Conservation (phyloP, 2,329 filamentous ascomycete species). For the Fusarium incarnatum region DNA sequence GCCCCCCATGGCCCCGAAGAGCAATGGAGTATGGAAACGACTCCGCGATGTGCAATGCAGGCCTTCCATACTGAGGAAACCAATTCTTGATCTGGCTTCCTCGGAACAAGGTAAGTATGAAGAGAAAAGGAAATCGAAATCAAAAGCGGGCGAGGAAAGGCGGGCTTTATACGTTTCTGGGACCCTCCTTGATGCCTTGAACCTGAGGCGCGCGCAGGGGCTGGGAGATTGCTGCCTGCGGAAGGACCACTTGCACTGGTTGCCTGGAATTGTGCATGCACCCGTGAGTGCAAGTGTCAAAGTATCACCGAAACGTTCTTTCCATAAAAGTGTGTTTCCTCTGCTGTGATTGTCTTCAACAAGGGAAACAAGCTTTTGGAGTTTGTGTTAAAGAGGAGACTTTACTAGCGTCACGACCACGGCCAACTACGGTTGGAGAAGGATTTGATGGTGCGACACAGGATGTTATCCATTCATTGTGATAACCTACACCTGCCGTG, state of each 20-base stretch:
- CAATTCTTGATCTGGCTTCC: slow-evolving; percentile 59
- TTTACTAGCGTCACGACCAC: not conserved
- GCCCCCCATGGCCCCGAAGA: slow-evolving; percentile 66
- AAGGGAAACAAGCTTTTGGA: not conserved
- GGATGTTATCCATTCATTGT: not conserved
- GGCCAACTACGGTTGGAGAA: not conserved
- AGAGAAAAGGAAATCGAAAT: slow-evolving; percentile 53
- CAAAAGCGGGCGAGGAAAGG: slow-evolving; percentile 2
- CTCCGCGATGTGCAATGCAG: slow-evolving; percentile 69
- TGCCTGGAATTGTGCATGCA: slow-evolving; percentile 8
- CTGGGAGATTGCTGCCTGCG: slow-evolving; percentile 18
- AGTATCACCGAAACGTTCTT: not conserved
- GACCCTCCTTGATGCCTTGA: slow-evolving; percentile 10
- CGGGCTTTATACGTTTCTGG: slow-evolving; percentile 51
- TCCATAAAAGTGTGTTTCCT: slow-evolving; percentile 4
- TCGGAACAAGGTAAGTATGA: slow-evolving; percentile 68
- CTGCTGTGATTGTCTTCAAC: not conserved
- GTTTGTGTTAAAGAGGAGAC: not conserved
- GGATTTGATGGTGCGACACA: not conserved
- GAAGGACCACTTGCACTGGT: not conserved
- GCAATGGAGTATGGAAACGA: slow-evolving; percentile 61
- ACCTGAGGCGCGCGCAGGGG: slow-evolving; percentile 16
- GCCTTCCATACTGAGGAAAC: slow-evolving; percentile 58
- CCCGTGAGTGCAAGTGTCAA: not conserved
- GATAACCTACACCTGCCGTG: not conserved